These are phyloP conservation scores for Chenopodium formosanum DNA, from an alignment of 148 eudicot species.

Conservation along the genomic window DNA sequence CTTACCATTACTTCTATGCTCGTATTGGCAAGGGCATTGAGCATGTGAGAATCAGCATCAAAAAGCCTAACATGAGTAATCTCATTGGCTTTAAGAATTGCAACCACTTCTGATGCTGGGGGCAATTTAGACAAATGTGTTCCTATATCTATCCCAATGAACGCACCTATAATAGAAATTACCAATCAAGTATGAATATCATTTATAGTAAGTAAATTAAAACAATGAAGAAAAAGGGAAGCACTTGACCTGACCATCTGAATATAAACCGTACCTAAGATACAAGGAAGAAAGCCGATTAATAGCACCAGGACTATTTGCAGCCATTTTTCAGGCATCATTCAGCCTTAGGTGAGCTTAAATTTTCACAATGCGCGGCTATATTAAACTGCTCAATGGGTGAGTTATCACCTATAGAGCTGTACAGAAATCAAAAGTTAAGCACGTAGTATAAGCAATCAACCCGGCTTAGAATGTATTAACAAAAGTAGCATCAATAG, in stretches of 20 bases:
- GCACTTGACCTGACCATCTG: neutral
- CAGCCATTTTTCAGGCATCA: conserved; percentile 39
- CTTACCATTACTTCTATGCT: conserved; percentile 81
- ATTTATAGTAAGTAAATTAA: neutral
- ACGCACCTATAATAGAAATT: conserved; percentile 46
- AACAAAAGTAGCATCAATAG: neutral
- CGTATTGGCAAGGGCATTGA: conserved; percentile 70
- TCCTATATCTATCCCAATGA: conserved; percentile 67
- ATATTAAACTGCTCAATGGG: neutral
- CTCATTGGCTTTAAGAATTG: conserved; percentile 53
- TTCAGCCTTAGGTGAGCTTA: conserved; percentile 18
- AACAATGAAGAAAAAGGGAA: neutral
- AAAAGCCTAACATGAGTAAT: conserved; percentile 83
- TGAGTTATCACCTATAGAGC: conserved; percentile 1
- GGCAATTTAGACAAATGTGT: conserved; percentile 67
- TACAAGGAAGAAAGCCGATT: conserved; percentile 21
- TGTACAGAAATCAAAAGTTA: conserved; percentile 14
- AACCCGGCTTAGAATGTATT: neutral
- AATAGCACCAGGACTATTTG: conserved; percentile 34
- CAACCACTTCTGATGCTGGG: conserved; percentile 54
- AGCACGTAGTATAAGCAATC: neutral
- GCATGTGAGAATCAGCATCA: conserved; percentile 69
- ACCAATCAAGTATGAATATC: neutral
- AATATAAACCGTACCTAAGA: conserved; percentile 30
- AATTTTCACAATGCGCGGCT: neutral